phyloP scores from a whole-genome alignment of 768 basidiomycete genomes.

The Leccinum truebloodii region DNA sequence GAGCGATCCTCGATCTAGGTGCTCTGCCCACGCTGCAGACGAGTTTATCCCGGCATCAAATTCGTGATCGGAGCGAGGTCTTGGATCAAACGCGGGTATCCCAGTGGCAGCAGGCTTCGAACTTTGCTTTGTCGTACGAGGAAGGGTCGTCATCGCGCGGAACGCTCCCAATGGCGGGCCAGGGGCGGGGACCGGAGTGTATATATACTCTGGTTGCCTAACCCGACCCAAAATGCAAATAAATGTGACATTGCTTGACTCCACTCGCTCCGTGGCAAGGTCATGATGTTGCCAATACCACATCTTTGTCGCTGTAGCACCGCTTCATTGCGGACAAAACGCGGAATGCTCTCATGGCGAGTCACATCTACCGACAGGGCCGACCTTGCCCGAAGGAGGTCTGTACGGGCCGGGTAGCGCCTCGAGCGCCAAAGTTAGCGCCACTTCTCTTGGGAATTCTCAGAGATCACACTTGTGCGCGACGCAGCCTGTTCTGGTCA shows the following conservation, averaged over 20 bases:
- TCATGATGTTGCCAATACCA: neutral
- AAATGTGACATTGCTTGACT: constrained; percentile 1
- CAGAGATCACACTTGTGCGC: neutral
- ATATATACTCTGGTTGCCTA: constrained; percentile 7
- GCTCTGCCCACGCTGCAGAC: constrained; percentile 75
- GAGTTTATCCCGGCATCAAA: constrained; percentile 81
- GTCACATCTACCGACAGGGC: neutral
- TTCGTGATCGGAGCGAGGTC: constrained; percentile 34
- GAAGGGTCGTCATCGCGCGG: constrained; percentile 38
- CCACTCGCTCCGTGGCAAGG: neutral
- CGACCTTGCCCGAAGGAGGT: constrained; percentile 17
- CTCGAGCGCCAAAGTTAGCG: neutral
- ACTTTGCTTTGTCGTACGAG: constrained; percentile 32
- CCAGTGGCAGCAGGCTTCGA: constrained; percentile 13
- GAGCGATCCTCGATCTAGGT: constrained; percentile 46
- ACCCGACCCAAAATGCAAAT: constrained; percentile 9
- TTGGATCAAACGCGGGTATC: constrained; percentile 28
- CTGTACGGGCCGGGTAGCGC: neutral
- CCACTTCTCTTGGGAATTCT: constrained; percentile 1
- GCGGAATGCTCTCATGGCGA: neutral
- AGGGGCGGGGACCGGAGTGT: neutral
- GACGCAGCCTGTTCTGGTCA: neutral
- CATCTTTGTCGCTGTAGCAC: constrained; percentile 4
- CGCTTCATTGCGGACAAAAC: neutral
- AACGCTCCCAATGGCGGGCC: neutral